Evolutionary conservation across 371 early-diverging fungal genomes (phyloP).

Genomic region (Rhizopus delemar): DNA sequence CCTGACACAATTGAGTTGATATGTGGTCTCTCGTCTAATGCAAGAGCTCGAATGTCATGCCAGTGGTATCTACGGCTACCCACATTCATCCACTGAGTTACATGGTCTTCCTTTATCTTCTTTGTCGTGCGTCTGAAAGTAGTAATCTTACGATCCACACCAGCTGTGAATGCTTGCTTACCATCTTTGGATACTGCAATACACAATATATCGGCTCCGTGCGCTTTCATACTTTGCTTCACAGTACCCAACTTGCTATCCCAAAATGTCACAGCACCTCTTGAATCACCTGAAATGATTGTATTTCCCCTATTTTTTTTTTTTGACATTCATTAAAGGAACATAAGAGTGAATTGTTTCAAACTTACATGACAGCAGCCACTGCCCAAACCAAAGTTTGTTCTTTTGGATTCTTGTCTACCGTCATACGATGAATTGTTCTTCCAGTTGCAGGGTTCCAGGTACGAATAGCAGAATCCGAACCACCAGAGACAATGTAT

Average conservation of each 20-base stretch:
- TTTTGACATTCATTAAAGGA: neutral
- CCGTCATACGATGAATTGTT: conserved; percentile 69
- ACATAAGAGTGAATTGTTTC: too few relatives aligned
- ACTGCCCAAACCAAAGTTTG: conserved; percentile 70
- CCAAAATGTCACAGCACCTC: conserved; percentile 90
- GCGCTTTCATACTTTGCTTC: conserved; percentile 68
- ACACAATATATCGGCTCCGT: conserved; percentile 88
- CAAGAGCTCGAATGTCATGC: conserved; percentile 89
- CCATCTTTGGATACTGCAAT: conserved; percentile 69
- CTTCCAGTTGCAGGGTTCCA: conserved; percentile 70
- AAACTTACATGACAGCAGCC: conserved; percentile 46
- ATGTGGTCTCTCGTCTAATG: conserved; percentile 62
- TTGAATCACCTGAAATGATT: conserved; percentile 88
- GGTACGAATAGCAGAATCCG: conserved; percentile 78
- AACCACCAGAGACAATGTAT: conserved; percentile 79
- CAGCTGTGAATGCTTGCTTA: conserved; percentile 77
- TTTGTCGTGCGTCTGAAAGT: conserved; percentile 57
- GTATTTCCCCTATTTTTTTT: conserved; percentile 57
- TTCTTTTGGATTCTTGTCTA: conserved; percentile 60
- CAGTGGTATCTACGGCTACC: conserved; percentile 86
- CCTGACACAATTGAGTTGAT: conserved; percentile 80
- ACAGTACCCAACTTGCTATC: conserved; percentile 70
- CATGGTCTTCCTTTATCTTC: conserved; percentile 27
- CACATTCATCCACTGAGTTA: conserved; percentile 69
- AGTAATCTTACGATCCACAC: conserved; percentile 88